Base-by-base conservation (phyloP, 495 filamentous ascomycete genomes). In the Tuber microsphaerosporum region DNA sequence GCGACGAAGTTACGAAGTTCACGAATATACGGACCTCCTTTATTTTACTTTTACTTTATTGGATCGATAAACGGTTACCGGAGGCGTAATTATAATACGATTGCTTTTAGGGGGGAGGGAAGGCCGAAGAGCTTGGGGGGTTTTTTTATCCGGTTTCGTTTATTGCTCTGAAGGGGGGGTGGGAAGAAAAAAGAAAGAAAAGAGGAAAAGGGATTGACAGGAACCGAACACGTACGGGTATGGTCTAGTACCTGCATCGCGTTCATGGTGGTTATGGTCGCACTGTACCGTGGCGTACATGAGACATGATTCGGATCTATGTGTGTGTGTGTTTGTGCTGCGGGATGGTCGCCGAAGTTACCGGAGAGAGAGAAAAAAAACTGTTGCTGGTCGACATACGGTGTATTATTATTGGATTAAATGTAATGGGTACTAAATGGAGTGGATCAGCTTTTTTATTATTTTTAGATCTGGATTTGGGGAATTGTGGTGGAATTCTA, bases 1-100 rank as follows among this genome's bases (percentile, higher is more conserved):
- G 56, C 56, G 56, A 61, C n/a, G 51, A n/a, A 61, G 51, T 31
- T 16, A 65, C 56, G 56, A 65, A 65, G 26, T 61, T 61, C 51
- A 51, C 48, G 45, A 46, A 17, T 48, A 12, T 20, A 56, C 22
- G 14, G 34, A 34, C 34, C 26, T 6, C 26, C n/a, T 61, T 56
- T 56, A 6, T 16, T 61, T 61, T 56, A 3, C 1, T 46, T n/a
- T 31, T 34, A 34, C 6, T 65, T 16, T 65, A 65, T 26, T 65
- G 56, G 56, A 65, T 17, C 56, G 26, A 65, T 65, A 65, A 65
- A 65, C 26, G 56, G 56, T 16, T 34, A 34, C 56, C 5, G 56
- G 56, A 65, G 56, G 56, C 56, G 56, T 65, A 65, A 65, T 65
- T 34, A 26, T 65, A 10, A 65, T 34, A 31, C 26, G 14, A 65